phyloP scores from a whole-genome alignment of 768 basidiomycete species.

The Lenzites betulinus region DNA sequence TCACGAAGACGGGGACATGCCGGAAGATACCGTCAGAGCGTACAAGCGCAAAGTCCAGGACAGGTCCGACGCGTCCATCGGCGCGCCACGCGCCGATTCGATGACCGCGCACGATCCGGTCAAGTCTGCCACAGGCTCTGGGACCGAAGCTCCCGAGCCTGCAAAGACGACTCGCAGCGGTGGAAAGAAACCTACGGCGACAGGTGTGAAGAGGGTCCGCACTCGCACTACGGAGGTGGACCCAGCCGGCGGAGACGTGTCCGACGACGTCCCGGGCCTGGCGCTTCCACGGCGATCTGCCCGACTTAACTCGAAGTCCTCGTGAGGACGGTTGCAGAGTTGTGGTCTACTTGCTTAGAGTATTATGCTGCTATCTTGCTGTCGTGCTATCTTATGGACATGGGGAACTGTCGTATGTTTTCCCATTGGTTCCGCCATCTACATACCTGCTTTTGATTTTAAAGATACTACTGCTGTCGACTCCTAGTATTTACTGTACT shows the following conservation, averaged over 20 bases:
- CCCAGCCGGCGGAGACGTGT: neutral
- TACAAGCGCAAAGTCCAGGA: conserved; percentile 36
- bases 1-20: conserved; percentile 14
- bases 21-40: conserved; percentile 23
- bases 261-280: neutral
- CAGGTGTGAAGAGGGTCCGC: neutral
- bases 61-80: conserved; percentile 21
- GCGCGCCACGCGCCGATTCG: neutral
- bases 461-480: no score
- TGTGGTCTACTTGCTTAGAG: no score
- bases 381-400: no score
- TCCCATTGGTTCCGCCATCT: no score
- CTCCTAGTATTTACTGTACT: no score
- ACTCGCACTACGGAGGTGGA: neutral
- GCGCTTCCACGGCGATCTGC: neutral
- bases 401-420: no score
- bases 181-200: neutral
- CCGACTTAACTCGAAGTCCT: neutral
- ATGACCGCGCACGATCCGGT: no score
- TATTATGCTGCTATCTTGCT: no score
- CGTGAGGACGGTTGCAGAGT: no score
- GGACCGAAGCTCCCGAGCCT: neutral
- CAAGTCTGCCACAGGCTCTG: no score
- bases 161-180: neutral
- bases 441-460: no score